Evolutionary conservation across 164 flowering plant genomes (phyloP).

Genomic region (Tinospora cordifolia): DNA sequence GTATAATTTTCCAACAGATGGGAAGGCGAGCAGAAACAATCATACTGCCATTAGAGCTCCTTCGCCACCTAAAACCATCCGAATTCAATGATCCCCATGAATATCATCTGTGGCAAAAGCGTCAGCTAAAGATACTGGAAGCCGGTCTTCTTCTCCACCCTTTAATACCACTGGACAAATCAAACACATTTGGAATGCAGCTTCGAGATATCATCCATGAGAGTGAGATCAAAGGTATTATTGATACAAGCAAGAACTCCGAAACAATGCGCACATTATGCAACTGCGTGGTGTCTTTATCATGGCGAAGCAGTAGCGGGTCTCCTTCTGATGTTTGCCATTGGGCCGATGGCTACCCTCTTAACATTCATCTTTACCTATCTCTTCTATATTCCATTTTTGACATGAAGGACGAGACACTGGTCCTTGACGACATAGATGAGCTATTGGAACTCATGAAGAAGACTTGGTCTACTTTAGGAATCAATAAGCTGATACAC

Average conservation of each 20-base stretch:
- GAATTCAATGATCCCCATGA: conserved; percentile 66
- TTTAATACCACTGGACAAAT: conserved; percentile 42
- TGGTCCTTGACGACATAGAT: conserved; percentile 80
- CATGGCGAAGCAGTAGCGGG: conserved; percentile 57
- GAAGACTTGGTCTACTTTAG: conserved; percentile 91
- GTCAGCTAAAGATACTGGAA: conserved; percentile 74
- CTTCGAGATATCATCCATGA: conserved; percentile 46
- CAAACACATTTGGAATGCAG: conserved; percentile 43
- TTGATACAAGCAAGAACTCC: conserved; percentile 74
- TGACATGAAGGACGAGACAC: conserved; percentile 65
- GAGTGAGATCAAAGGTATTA: conserved; percentile 38
- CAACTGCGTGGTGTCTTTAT: conserved; percentile 52
- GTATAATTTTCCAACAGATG: conserved; percentile 8
- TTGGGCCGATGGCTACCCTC: conserved; percentile 91
- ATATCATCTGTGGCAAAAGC: conserved; percentile 76
- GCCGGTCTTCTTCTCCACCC: conserved; percentile 72
- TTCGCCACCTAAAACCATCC: conserved; percentile 84
- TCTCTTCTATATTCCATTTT: conserved; percentile 64
- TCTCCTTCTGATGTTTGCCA: conserved; percentile 58
- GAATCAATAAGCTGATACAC: conserved; percentile 49
- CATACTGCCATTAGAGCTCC: conserved; percentile 87
- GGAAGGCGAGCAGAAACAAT: conserved; percentile 73
- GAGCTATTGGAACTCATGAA: conserved; percentile 84
- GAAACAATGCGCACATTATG: conserved; percentile 59
- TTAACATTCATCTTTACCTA: conserved; percentile 64